Conservation (phyloP, 2,329 filamentous ascomycete species). For the Fusarium lateritium region DNA sequence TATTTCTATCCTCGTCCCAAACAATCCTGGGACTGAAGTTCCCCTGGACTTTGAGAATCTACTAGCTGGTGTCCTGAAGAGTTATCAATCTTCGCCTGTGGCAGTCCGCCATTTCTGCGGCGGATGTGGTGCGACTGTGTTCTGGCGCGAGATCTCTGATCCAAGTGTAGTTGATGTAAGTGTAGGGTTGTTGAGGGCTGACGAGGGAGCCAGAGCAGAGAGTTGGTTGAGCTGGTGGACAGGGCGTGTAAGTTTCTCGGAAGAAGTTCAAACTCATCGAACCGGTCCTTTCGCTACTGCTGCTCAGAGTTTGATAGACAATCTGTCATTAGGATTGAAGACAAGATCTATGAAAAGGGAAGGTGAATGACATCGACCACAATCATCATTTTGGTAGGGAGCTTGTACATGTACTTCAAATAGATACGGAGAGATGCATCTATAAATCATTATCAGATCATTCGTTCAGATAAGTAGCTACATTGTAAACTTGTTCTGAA, state of each 20-base stretch:
- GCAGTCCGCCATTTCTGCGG: constrained; percentile 74
- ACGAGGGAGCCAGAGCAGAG: constrained; percentile 68
- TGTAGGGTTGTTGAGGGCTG: constrained; percentile 68
- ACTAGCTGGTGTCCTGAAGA: constrained; percentile 61
- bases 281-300: neutral
- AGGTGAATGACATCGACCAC: too few relatives aligned
- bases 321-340: neutral
- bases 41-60: constrained; percentile 57
- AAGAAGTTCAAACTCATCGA: constrained; percentile 57
- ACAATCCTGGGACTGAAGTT: neutral
- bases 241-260: constrained; percentile 70
- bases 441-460: too few relatives aligned
- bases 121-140: constrained; percentile 74
- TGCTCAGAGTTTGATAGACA: neutral
- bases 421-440: too few relatives aligned
- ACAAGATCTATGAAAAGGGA: neutral
- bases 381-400: too few relatives aligned
- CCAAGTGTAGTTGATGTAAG: constrained; percentile 74
- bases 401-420: too few relatives aligned
- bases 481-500: too few relatives aligned
- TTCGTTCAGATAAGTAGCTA: too few relatives aligned
- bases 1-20: constrained; percentile 61
- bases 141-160: constrained; percentile 70
- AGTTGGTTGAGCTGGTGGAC: constrained; percentile 75
- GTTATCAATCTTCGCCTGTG: constrained; percentile 67